Evolutionary conservation across 2,329 filamentous ascomycete genomes (phyloP).

Genomic region (Colletotrichum cereale): DNA sequence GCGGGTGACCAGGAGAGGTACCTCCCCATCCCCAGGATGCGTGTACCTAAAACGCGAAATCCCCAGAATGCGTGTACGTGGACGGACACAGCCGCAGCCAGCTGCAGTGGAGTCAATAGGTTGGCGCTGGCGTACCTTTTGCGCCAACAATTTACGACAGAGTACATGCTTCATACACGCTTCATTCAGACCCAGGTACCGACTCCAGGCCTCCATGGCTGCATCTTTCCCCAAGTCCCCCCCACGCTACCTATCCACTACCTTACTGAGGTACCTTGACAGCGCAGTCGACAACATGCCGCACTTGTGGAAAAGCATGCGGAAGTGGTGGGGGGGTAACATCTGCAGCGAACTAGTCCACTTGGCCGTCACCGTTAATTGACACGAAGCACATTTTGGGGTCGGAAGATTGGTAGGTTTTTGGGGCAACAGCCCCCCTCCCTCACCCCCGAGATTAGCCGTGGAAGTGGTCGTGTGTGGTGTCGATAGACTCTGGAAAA

Average conservation of each 20-base stretch:
- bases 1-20: conserved; percentile 13
- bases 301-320: background rate
- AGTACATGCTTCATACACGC: background rate
- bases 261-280: too few relatives aligned
- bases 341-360: conserved; percentile 3
- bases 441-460: background rate
- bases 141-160: background rate
- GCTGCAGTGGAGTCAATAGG: background rate
- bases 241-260: too few relatives aligned
- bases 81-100: conserved; percentile 16
- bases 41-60: background rate
- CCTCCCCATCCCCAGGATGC: conserved; percentile 2
- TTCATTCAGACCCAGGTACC: too few relatives aligned
- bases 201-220: background rate
- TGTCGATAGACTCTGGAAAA: too few relatives aligned
- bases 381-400: conserved; percentile 4
- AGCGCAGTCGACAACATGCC: too few relatives aligned
- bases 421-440: background rate
- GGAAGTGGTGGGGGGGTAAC: background rate
- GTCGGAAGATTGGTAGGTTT: background rate
- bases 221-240: background rate
- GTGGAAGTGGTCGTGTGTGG: background rate
- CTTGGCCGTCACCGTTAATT: background rate
- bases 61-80: background rate
- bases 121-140: background rate